A percentile compares a stretch with the other conserved stretches of the same genome.
These are phyloP conservation scores for Ustilago cynodontis DNA, from an alignment of 1,284 basidiomycete species.

Conservation along the genomic window DNA sequence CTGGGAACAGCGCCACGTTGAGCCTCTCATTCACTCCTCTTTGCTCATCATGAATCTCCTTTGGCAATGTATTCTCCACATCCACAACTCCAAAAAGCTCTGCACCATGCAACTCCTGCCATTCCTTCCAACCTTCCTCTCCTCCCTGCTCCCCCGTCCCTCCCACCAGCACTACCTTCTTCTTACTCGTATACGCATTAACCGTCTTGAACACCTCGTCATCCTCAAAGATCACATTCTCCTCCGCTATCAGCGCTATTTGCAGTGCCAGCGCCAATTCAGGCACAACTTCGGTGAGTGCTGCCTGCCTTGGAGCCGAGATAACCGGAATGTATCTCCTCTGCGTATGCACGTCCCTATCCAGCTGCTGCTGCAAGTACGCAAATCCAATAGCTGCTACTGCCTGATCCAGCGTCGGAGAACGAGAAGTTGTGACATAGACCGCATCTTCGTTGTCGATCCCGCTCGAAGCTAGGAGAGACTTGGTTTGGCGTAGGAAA, in stretches of 20 bases:
- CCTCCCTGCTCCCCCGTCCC: constrained; percentile 17
- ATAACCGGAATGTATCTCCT: constrained; percentile 45
- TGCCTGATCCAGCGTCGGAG: constrained; percentile 35
- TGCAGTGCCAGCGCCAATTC: constrained; percentile 43
- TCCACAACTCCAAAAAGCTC: constrained; percentile 48
- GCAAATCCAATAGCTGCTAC: constrained; percentile 39
- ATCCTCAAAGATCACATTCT: constrained; percentile 44
- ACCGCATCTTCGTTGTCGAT: constrained; percentile 51
- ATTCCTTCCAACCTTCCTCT: constrained; percentile 33
- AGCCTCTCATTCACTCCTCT: constrained; percentile 36
- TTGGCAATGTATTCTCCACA: constrained; percentile 31
- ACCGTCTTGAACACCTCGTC: constrained; percentile 42
- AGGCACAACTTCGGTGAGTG: constrained; percentile 9
- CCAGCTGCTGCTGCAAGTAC: constrained; percentile 31
- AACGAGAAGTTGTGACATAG: constrained; percentile 33
- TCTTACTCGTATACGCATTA: constrained; percentile 42
- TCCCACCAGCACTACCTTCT: constrained; percentile 41
- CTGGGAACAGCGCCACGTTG: constrained; percentile 34
- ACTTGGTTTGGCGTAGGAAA: constrained; percentile 41
- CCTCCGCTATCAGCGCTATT: constrained; percentile 28
- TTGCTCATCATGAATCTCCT: constrained; percentile 29
- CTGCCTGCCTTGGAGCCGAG: constrained; percentile 10
- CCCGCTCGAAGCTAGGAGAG: constrained; percentile 39
- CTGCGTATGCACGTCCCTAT: constrained; percentile 23
- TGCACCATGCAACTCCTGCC: constrained; percentile 44